Percentiles rank a stretch among this genome's conserved stretches.
Conservation (phyloP, 306 rosid species). For the Benincasa hispida region DNA sequence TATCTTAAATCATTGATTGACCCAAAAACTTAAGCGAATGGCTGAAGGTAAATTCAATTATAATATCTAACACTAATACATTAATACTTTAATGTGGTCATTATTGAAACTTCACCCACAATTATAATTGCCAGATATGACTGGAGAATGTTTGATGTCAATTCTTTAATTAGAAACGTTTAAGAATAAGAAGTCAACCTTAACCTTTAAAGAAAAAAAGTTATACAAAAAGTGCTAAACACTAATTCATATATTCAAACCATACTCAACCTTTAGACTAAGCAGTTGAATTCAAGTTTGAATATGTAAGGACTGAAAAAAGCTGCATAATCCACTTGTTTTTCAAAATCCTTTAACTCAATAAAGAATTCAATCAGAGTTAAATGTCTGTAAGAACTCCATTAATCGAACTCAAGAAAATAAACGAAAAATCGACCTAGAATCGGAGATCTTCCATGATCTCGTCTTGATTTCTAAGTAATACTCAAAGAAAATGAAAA, state of each 20-base stretch:
- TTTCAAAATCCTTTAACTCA: background rate
- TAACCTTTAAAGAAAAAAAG: background rate
- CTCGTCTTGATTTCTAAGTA: background rate
- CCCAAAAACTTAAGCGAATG: too few relatives aligned
- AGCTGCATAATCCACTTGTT: background rate
- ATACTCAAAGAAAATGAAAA: conserved; percentile 3
- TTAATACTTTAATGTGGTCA: background rate
- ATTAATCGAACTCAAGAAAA: background rate
- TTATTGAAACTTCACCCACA: background rate
- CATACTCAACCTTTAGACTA: background rate
- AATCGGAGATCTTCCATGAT: background rate
- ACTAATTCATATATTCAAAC: background rate
- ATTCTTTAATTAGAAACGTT: background rate
- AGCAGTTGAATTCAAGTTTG: background rate
- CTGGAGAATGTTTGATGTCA: too few relatives aligned
- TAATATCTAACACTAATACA: too few relatives aligned
- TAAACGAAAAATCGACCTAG: background rate
- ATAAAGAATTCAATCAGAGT: background rate
- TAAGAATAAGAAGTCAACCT: background rate
- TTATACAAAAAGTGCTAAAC: background rate
- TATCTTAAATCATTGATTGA: too few relatives aligned
- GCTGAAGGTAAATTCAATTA: too few relatives aligned
- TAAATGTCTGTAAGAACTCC: background rate
- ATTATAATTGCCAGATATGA: background rate
- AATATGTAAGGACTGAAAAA: background rate